Base-by-base conservation (phyloP, 345 rosid genomes). In the Pistacia atlantica region DNA sequence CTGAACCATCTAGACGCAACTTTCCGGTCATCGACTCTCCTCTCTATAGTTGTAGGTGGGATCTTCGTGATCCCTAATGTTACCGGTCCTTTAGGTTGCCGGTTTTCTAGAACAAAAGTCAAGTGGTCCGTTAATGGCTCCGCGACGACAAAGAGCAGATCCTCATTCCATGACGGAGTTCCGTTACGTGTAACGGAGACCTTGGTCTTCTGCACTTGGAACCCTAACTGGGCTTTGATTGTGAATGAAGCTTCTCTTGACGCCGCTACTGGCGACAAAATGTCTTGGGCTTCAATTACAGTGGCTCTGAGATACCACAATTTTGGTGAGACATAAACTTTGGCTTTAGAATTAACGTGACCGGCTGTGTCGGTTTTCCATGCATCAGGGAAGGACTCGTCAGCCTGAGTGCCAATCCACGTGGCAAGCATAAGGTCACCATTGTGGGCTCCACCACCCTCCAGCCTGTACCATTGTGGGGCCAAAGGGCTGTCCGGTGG, bases 401-500 rank as follows among this genome's bases (percentile, higher is more conserved):
- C 99, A 4, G 98, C 99, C 64, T 95, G 99, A 8, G 99, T 93
- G 12, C 99, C 99, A 3, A 91, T 58, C 98, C 99, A 93, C 78
- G 95, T 89, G 85, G 99, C 97, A 28, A 95, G 98, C 99, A 95
- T 95, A 17, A 95, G 73, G 74, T 93, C 95, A 0, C 94, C 86
- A 11, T 79, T 75, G 54, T 83, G 87, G 81, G 87, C 87, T 11
- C 90, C 93, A 2, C 91, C 90, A 2, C 91, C 97, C 65, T 95
- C 99, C 33, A 95, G 76, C 78, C 97, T 81, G 81, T 91, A 95
- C 99, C 99, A 95, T 71, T 93, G 98, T 9, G 98, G 94, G 17
- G 99, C 99, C 79, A 95, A 49, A 0, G 99, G 96, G 70, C 99
- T 95, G 77, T 95, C 99, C 1, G 99, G 99, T 52, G 99, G 99